Evolutionary conservation across 1,139 yeast species (phyloP), one percentile per base, ranked within the genome.

Genomic region (Petasospora rhodanensis): DNA sequence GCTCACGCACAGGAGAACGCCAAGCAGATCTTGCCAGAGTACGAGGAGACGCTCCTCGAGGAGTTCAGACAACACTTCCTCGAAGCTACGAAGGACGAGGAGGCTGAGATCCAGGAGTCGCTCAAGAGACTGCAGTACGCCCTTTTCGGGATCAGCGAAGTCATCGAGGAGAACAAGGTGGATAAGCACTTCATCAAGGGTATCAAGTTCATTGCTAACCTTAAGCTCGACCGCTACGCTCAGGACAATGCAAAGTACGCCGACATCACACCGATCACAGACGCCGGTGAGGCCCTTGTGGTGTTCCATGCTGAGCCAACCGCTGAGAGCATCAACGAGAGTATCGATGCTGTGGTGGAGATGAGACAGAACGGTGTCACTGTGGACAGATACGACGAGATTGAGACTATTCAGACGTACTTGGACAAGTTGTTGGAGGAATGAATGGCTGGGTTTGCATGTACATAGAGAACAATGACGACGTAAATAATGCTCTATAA

Each of bases 121-220:
- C 66, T 87, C 38, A 76, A 77, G 40, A 75, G 96, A 54, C 70
- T 86, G 51, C 94, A 84, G 56, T 76, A 70, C 50, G 89, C 95
- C 0, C 61, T 86, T 22, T 87, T 78, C 54, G 96, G 96, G 15
- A 81, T 86, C 37, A 78, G 76, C 45, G 70, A 74, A 22, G 59
- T 60, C 41, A 62, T 71, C 38, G 68, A 59, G 35, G 68, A 60
- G 28, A 69, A 66, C 39, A 39, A 49, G 13, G 74, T 78, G n/a
- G 82, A 79, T 47, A 69, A 78, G 36, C 66, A 68, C 41, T 80
- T 82, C 41, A 72, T 82, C 12, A 66, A 72, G 35, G 96, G 96
- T 18, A 63, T 87, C 31, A 65, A 72, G 43, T 75, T 64, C 42
- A 71, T 84, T 23, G 84, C 94, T 20, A 66, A 73, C 47, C 60